These are phyloP conservation scores for Macrophomina phaseolina DNA, from an alignment of 2,329 filamentous ascomycete species.

Conservation along the genomic window DNA sequence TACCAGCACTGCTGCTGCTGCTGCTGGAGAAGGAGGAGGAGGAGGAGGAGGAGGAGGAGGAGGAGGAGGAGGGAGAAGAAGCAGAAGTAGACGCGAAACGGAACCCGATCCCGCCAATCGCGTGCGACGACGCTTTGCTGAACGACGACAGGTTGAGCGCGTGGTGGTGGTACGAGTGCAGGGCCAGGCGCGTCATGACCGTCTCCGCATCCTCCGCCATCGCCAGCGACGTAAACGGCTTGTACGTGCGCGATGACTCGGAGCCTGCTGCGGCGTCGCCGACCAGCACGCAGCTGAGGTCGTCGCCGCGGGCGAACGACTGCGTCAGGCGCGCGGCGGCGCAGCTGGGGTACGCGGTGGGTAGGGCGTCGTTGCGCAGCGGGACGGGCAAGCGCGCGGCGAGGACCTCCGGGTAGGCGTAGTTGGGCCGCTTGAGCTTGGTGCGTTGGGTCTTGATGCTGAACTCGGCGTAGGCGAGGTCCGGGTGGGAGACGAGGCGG, in stretches of 20 bases:
- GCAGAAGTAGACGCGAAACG: slow-evolving; percentile 22
- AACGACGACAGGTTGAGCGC: slow-evolving; percentile 29
- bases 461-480: slow-evolving; percentile 40
- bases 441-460: slow-evolving; percentile 35
- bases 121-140: slow-evolving; percentile 33
- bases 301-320: slow-evolving; percentile 30
- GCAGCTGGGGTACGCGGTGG: slow-evolving; percentile 30
- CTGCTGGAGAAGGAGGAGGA: too few relatives aligned
- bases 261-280: slow-evolving; percentile 34
- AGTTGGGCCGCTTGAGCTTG: slow-evolving; percentile 40
- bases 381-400: slow-evolving; percentile 36
- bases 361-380: slow-evolving; percentile 36
- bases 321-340: slow-evolving; percentile 27
- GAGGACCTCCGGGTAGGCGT: slow-evolving; percentile 39
- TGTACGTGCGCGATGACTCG: slow-evolving; percentile 32
- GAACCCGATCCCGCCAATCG: slow-evolving; percentile 36
- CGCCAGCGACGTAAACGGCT: slow-evolving; percentile 37
- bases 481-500: slow-evolving; percentile 38
- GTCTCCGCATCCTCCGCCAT: slow-evolving; percentile 27
- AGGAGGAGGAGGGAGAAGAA: background rate
- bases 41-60: too few relatives aligned
- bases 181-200: slow-evolving; percentile 31
- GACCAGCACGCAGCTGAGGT: slow-evolving; percentile 38
- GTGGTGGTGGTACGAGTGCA: slow-evolving; percentile 36
- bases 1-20: too few relatives aligned